phyloP scores from a whole-genome alignment of 1,284 basidiomycete species.

The Cutaneotrichosporon cavernicola region DNA sequence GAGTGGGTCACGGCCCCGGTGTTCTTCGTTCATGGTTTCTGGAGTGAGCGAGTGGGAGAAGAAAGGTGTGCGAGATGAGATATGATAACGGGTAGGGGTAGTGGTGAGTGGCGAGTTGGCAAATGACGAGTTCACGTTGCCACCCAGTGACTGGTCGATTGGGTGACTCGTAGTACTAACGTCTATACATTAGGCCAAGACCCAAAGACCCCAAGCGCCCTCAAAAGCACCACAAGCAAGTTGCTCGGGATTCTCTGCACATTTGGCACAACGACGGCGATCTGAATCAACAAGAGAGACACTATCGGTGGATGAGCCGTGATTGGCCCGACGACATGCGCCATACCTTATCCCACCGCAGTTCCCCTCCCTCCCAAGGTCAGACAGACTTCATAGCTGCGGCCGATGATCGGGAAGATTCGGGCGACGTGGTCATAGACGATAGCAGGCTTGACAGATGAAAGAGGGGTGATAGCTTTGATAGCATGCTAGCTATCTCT shows the following conservation, averaged over 20 bases:
- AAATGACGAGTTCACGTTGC: background rate
- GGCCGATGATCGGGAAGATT: no score
- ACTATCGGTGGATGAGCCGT: background rate
- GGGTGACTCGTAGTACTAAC: no score
- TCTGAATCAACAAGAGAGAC: background rate
- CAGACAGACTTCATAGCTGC: no score
- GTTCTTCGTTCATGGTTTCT: constrained; percentile 25
- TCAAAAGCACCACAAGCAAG: no score
- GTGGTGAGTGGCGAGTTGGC: background rate
- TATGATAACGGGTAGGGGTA: background rate
- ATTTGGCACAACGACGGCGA: background rate
- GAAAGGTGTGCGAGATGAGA: constrained; percentile 6
- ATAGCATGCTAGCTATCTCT: no score
- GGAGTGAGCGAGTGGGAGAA: constrained; percentile 10
- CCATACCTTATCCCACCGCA: background rate
- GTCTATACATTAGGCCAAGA: no score
- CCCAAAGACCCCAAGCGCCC: no score
- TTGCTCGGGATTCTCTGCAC: no score
- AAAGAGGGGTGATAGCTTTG: no score
- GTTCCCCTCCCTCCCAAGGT: no score
- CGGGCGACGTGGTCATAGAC: no score
- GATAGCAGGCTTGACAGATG: no score
- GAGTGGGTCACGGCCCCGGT: constrained; percentile 26
- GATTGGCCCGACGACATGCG: background rate
- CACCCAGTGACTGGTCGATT: background rate